phyloP scores from a whole-genome alignment of 148 eudicot species.

The Rhododendron molle region DNA sequence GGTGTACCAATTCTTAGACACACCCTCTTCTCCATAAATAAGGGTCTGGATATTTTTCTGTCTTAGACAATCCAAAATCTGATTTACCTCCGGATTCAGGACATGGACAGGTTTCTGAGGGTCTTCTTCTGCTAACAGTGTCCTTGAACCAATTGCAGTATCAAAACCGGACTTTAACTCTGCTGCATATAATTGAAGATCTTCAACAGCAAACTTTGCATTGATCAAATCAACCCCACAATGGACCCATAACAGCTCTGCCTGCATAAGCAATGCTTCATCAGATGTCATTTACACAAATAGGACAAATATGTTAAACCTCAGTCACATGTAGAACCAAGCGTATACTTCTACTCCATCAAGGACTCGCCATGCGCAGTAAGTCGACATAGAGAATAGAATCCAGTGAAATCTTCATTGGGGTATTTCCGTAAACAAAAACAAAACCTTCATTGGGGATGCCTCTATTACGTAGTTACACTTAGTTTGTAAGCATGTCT shows the following conservation, averaged over 20 bases:
- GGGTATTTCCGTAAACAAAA: background rate
- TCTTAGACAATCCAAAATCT: slow-evolving; percentile 54
- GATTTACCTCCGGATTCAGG: slow-evolving; percentile 40
- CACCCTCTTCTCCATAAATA: slow-evolving; percentile 42
- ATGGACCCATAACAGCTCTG: slow-evolving; percentile 43
- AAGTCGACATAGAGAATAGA: background rate
- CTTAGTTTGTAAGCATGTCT: background rate
- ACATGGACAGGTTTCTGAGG: slow-evolving; percentile 31
- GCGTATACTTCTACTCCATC: background rate
- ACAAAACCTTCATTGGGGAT: background rate
- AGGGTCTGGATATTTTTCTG: slow-evolving; percentile 35
- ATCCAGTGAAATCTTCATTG: background rate
- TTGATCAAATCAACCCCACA: slow-evolving; percentile 53
- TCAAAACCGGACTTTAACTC: slow-evolving; percentile 16
- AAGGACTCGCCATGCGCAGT: background rate
- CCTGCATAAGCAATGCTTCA: slow-evolving; percentile 46
- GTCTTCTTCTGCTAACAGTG: slow-evolving; percentile 28
- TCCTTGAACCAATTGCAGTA: slow-evolving; percentile 13
- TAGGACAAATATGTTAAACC: background rate
- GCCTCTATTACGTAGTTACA: background rate
- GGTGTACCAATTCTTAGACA: slow-evolving; percentile 37
- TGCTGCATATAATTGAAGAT: slow-evolving; percentile 29
- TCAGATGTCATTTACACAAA: background rate
- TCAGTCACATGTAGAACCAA: background rate
- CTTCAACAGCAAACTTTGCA: slow-evolving; percentile 42